Evolutionary conservation across 176 grass and related monocot genomes (phyloP).

Genomic region (Carex cristatella): DNA sequence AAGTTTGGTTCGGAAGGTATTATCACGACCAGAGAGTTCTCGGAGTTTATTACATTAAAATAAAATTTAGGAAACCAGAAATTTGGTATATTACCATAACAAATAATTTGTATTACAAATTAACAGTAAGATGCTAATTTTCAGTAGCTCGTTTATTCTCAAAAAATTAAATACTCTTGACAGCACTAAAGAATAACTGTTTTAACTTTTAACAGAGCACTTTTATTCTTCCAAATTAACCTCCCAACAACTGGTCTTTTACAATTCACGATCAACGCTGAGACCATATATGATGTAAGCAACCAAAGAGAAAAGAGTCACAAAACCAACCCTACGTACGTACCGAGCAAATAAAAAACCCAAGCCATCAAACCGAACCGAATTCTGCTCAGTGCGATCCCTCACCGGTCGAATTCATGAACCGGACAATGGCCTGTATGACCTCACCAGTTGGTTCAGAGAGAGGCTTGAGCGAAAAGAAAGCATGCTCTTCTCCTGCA

Average conservation of each 20-base stretch:
- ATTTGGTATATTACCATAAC: neutral
- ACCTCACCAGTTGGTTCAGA: conserved; percentile 23
- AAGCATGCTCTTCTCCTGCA: conserved; percentile 40
- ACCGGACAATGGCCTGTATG: conserved; percentile 4
- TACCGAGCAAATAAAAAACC: too few species aligned
- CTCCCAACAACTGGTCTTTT: too few species aligned
- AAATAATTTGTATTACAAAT: neutral
- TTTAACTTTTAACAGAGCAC: too few species aligned
- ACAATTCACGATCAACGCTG: too few species aligned
- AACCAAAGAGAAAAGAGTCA: too few species aligned
- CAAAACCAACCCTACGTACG: too few species aligned
- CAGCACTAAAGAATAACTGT: too few species aligned
- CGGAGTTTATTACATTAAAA: neutral
- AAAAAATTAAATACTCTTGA: too few species aligned
- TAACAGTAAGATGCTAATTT: neutral
- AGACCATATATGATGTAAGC: too few species aligned
- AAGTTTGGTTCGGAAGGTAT: too few species aligned
- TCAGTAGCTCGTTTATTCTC: neutral
- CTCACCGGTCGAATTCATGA: neutral
- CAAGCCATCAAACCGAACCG: neutral
- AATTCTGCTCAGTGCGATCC: neutral
- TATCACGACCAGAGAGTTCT: too few species aligned
- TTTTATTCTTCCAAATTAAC: too few species aligned
- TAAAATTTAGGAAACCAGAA: neutral
- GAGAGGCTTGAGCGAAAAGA: conserved; percentile 30